Evolutionary conservation across 805 yeast genomes (phyloP), one percentile per base, ranked within the genome.

Genomic region (Candida hungchunana): DNA sequence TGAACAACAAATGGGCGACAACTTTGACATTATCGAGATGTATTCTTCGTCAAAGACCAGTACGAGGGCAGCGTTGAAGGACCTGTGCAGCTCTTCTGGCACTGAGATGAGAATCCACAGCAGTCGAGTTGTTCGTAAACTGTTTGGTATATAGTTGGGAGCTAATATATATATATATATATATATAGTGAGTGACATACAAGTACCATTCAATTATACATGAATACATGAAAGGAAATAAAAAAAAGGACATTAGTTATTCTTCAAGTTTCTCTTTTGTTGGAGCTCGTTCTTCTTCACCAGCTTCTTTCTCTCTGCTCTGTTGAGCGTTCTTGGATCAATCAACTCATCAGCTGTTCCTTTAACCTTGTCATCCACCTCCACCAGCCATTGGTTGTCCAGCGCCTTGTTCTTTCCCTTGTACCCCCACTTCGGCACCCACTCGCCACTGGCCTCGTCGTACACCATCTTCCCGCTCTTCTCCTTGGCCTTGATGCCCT

Each of bases 341-440:
- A 86, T 67, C 49, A 86, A 66, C 51, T 83, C 94, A 40, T 73
- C 69, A 22, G 61, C 68, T 25, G 75, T 68, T 28, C 71, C 71
- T 55, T 74, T 71, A 19, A 71, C 79, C 49, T 79, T 73, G 35
- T 84, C 94, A 41, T 86, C 85, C 42, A 90, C 84, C 64, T 93
- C 99, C 39, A 90, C 97, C 56, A 87, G 71, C 98, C 98, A 93
- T 63, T 93, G 97, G 54, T 73, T 66, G 53, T 90, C 97, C 49
- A 79, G 56, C 37, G 78, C 76, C 66, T 93, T 90, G 64, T 93
- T 93, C 63, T 78, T 77, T 55, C 97, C 97, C 47, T 83, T 81
- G 68, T 82, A 90, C 42, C 99, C 99, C 98, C 98, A 93, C 63
- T 88, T 90, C 52, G 95, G 90, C 43, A 82, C 96, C 98, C 98